Conservation (phyloP, 1,139 yeast genomes). For the Casaregolazyma suthepensis region DNA sequence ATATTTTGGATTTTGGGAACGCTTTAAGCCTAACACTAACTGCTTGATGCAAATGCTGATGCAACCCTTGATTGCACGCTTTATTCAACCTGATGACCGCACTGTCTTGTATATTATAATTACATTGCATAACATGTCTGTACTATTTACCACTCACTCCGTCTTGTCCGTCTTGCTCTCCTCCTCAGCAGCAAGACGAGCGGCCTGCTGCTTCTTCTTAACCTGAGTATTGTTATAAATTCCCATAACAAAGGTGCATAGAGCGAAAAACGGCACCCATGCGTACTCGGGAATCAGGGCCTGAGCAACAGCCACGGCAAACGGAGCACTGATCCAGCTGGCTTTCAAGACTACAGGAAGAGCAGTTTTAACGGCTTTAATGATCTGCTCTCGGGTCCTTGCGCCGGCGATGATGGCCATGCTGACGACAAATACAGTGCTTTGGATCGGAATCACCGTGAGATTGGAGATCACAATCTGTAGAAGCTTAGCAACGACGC, state of each 20-base stretch:
- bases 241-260: conserved; percentile 68
- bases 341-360: conserved; percentile 54
- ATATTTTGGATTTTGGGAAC: too few species aligned
- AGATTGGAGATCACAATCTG: conserved; percentile 58
- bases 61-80: too few species aligned
- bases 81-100: too few species aligned
- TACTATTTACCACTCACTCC: background rate
- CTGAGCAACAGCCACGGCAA: conserved; percentile 67
- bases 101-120: background rate
- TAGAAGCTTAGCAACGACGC: conserved; percentile 38
- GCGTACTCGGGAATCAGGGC: conserved; percentile 61
- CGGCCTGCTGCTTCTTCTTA: conserved; percentile 22
- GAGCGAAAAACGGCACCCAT: conserved; percentile 80
- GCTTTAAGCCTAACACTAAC: too few species aligned
- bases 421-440: conserved; percentile 50
- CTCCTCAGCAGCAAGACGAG: conserved; percentile 10
- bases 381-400: conserved; percentile 27
- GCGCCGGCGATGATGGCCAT: conserved; percentile 39
- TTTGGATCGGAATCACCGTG: conserved; percentile 59
- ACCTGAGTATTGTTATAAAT: conserved; percentile 70
- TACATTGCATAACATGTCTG: background rate
- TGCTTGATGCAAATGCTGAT: background rate
- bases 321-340: conserved; percentile 59
- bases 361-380: conserved; percentile 44
- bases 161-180: conserved; percentile 2